phyloP scores from a whole-genome alignment of 2,329 filamentous ascomycete genomes.

The Dichotomopilus funicola region DNA sequence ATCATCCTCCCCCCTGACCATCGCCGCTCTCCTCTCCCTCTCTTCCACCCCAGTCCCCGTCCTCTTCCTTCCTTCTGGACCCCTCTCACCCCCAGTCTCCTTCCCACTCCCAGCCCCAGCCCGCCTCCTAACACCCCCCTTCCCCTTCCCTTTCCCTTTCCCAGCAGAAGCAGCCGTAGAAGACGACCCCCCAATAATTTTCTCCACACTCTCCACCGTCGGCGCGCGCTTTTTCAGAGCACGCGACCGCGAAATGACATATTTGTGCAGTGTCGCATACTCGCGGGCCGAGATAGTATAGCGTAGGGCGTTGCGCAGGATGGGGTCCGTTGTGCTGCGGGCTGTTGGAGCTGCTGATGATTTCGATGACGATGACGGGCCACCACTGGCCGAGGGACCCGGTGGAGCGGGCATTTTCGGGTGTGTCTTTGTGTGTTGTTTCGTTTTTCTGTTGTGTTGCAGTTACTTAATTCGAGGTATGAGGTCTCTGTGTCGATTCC shows the following conservation, averaged over 20 bases:
- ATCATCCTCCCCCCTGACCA: conserved; percentile 45
- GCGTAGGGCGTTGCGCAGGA: conserved; percentile 77
- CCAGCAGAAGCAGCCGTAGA: too few relatives aligned
- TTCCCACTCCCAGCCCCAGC: conserved; percentile 34
- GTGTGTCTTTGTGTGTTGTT: background rate
- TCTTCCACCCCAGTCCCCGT: background rate
- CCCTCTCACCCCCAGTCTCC: conserved; percentile 6
- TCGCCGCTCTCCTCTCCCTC: background rate
- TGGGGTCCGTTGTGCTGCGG: conserved; percentile 25
- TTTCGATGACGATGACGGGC: too few relatives aligned
- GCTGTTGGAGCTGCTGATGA: conserved; percentile 12
- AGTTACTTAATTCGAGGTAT: too few relatives aligned
- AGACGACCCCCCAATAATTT: conserved; percentile 42
- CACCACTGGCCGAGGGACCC: too few relatives aligned
- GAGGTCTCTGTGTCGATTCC: too few relatives aligned
- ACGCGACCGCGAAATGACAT: conserved; percentile 67
- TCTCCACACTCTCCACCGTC: conserved; percentile 49
- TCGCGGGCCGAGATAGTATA: conserved; percentile 82
- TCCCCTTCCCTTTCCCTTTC: too few relatives aligned
- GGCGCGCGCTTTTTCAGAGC: conserved; percentile 50
- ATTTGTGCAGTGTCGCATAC: conserved; percentile 77
- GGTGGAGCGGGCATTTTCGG: conserved; percentile 4
- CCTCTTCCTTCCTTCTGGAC: conserved; percentile 24
- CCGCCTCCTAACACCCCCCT: conserved; percentile 48
- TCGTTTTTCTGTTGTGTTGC: too few relatives aligned